Percentiles rank a stretch among this genome's conserved stretches.
Conservation (phyloP, 805 yeast species). For the Monosporozyma unispora region DNA sequence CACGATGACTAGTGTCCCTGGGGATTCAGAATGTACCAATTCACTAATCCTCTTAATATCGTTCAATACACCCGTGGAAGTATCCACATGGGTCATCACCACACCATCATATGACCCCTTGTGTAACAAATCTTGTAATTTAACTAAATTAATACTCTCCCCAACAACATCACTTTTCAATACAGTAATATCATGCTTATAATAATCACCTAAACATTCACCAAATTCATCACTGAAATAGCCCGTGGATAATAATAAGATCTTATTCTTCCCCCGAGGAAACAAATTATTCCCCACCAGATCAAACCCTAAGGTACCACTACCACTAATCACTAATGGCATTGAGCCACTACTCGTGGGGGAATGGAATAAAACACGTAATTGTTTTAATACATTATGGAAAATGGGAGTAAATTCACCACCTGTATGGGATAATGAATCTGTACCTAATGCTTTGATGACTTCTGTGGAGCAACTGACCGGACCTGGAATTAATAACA, state of each 20-base stretch:
- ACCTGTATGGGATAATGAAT: slow-evolving; percentile 83
- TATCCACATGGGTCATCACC: slow-evolving; percentile 91
- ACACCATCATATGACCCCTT: slow-evolving; percentile 56
- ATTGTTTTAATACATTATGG: slow-evolving; percentile 54
- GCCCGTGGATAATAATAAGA: slow-evolving; percentile 81
- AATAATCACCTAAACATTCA: slow-evolving; percentile 48
- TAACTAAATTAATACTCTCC: slow-evolving; percentile 48
- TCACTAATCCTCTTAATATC: slow-evolving; percentile 56
- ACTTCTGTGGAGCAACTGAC: slow-evolving; percentile 77
- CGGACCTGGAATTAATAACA: slow-evolving; percentile 73
- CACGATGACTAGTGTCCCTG: slow-evolving; percentile 74
- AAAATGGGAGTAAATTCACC: slow-evolving; percentile 73
- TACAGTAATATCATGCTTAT: slow-evolving; percentile 64
- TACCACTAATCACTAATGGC: slow-evolving; percentile 75
- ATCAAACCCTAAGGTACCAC: slow-evolving; percentile 96
- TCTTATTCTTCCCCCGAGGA: slow-evolving; percentile 47
- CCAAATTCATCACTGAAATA: slow-evolving; percentile 80
- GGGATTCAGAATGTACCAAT: slow-evolving; percentile 55
- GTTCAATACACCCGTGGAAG: slow-evolving; percentile 87
- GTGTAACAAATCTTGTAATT: slow-evolving; percentile 49
- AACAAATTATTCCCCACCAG: slow-evolving; percentile 71
- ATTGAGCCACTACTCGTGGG: slow-evolving; percentile 44
- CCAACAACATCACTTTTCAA: slow-evolving; percentile 63
- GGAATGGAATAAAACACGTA: slow-evolving; percentile 69
- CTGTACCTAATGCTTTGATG: slow-evolving; percentile 68